phyloP scores from a whole-genome alignment of 345 rosid genomes.

The Trapa incisa region DNA sequence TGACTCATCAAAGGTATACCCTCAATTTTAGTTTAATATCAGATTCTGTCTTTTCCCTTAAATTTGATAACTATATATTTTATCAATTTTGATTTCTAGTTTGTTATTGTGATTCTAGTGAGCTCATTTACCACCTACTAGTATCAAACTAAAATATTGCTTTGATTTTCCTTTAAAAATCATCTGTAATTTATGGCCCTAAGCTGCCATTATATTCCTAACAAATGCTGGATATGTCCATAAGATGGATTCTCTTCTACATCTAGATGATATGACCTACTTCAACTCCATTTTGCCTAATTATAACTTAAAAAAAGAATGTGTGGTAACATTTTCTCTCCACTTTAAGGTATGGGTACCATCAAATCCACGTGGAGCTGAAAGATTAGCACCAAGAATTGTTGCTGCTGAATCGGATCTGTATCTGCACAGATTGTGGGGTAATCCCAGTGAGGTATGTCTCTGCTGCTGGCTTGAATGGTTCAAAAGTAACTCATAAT shows the following conservation, averaged over 20 bases:
- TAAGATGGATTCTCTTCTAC: no score
- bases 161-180: background rate
- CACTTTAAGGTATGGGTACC: conserved; percentile 68
- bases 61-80: background rate
- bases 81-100: background rate
- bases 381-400: conserved; percentile 76
- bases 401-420: conserved; percentile 76
- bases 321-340: background rate
- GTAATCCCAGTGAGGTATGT: conserved; percentile 85
- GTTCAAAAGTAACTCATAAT: background rate
- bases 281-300: background rate
- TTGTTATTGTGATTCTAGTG: background rate
- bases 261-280: background rate
- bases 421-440: conserved; percentile 78
- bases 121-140: no score
- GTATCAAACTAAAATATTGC: background rate
- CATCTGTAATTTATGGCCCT: background rate
- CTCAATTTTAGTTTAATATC: background rate
- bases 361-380: conserved; percentile 94
- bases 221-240: no score
- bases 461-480: background rate
- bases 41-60: background rate
- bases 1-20: conserved; percentile 48
- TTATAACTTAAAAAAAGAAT: background rate
- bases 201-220: no score